Base-by-base conservation (phyloP, 2,329 filamentous ascomycete genomes). In the Alternaria triticina region DNA sequence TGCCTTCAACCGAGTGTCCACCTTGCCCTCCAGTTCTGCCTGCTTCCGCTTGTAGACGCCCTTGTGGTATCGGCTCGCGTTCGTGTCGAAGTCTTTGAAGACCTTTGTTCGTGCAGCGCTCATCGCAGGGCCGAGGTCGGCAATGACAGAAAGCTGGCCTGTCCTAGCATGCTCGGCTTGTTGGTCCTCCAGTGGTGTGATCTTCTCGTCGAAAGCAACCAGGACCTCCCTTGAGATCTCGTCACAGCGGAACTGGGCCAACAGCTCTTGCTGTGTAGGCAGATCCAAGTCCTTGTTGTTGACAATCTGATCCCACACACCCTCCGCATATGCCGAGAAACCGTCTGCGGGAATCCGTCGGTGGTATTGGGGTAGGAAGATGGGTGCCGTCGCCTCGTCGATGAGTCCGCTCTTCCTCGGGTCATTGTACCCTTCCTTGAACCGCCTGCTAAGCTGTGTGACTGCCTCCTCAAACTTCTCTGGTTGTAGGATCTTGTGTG, bases 201-300 rank as follows among this genome's bases (percentile, higher is more conserved):
- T 90, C n/a, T 88, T 85, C 57, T 89, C 86, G 73, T 99, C 96
- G 72, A 99, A 99, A 3, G 85, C 86, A 45, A 94, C 82, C 61
- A 97, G 85, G 12, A 97, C 96, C 77, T 97, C 36, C 67, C 94
- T 88, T 43, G 94, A 88, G 62, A 99, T 99, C 82, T 99, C 96
- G 78, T 99, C 96, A 80, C 96, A 99, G 70, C 96, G 89, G 83
- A 98, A 99, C 79, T 99, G 96, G 11, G 96, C 96, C 57, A 99
- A 86, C 49, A 99, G 86, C 79, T 99, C 96, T 82, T 99, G 96
- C 79, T 99, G 96, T 0, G 96, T 98, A 4, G 96, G 96, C 62
- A 99, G 82, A 81, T 99, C 96, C 58, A 99, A 86, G 76, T 99
- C 96, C 82, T 99, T 99, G 86, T 99, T 99, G 84, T 95, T 92